Evolutionary conservation across 1,139 yeast genomes (phyloP).

Genomic region (Candida pseudoviswanathii): DNA sequence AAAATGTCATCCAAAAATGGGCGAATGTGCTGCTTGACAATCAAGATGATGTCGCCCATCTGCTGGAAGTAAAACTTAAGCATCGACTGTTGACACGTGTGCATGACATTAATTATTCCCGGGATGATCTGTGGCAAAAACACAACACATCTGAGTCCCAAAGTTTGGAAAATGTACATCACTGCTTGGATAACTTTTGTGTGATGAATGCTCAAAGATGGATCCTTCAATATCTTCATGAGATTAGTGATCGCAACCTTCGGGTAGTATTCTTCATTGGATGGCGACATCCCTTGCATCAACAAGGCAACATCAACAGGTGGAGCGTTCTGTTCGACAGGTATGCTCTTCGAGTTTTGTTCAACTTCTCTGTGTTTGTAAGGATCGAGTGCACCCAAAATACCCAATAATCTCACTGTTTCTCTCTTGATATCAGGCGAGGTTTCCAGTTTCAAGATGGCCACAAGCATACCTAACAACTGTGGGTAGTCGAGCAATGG

Average conservation of each 20-base stretch:
- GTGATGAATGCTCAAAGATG: constrained; percentile 83
- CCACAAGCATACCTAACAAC: constrained; percentile 76
- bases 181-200: constrained; percentile 90
- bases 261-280: constrained; percentile 91
- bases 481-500: constrained; percentile 93
- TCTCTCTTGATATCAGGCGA: constrained; percentile 77
- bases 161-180: constrained; percentile 83
- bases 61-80: constrained; percentile 91
- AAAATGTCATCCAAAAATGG: constrained; percentile 82
- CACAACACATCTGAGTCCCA: constrained; percentile 86
- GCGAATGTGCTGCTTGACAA: constrained; percentile 88
- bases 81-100: constrained; percentile 77
- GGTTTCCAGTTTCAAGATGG: constrained; percentile 78
- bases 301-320: constrained; percentile 87
- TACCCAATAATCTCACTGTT: constrained; percentile 86
- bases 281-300: constrained; percentile 94
- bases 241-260: constrained; percentile 89
- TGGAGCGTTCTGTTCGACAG: constrained; percentile 82
- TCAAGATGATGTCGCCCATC: constrained; percentile 72
- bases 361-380: constrained; percentile 93
- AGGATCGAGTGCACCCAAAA: constrained; percentile 95
- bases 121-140: constrained; percentile 87
- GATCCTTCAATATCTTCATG: constrained; percentile 81
- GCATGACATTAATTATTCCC: constrained; percentile 84
- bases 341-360: constrained; percentile 59